A percentile compares a stretch with the other conserved stretches of the same genome.
These are phyloP conservation scores for Protea cynaroides DNA, from an alignment of 164 flowering plant genomes.

Conservation along the genomic window DNA sequence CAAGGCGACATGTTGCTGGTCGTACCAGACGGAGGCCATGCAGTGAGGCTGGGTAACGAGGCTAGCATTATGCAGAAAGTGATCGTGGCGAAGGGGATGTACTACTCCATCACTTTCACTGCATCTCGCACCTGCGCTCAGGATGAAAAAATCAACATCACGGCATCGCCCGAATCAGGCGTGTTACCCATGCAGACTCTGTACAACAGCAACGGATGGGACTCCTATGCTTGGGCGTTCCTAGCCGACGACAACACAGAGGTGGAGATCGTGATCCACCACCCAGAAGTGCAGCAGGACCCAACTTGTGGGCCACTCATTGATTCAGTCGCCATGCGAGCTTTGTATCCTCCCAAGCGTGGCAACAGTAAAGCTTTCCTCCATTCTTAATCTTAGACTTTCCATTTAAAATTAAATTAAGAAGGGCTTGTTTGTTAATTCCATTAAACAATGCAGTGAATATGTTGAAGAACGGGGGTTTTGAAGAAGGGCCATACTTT, in stretches of 20 bases:
- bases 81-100: constrained; percentile 35
- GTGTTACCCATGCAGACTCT: constrained; percentile 58
- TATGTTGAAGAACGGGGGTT: constrained; percentile 66
- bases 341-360: constrained; percentile 61
- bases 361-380: constrained; percentile 38
- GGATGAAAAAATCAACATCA: constrained; percentile 51
- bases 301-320: constrained; percentile 95
- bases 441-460: constrained; percentile 39
- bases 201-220: constrained; percentile 71
- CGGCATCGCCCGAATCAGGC: constrained; percentile 42
- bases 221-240: constrained; percentile 53
- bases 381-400: too few relatives aligned
- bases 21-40: constrained; percentile 71
- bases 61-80: constrained; percentile 60
- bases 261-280: constrained; percentile 41
- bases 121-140: constrained; percentile 78
- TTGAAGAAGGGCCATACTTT: constrained; percentile 81
- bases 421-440: background rate
- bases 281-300: constrained; percentile 89
- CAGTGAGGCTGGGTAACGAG: constrained; percentile 76
- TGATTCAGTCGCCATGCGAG: constrained; percentile 65
- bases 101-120: constrained; percentile 62
- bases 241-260: constrained; percentile 20
- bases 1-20: constrained; percentile 85
- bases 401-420: too few relatives aligned